phyloP scores from a whole-genome alignment of 352 stramenopile species.

The Phytopythium ostracodes region DNA sequence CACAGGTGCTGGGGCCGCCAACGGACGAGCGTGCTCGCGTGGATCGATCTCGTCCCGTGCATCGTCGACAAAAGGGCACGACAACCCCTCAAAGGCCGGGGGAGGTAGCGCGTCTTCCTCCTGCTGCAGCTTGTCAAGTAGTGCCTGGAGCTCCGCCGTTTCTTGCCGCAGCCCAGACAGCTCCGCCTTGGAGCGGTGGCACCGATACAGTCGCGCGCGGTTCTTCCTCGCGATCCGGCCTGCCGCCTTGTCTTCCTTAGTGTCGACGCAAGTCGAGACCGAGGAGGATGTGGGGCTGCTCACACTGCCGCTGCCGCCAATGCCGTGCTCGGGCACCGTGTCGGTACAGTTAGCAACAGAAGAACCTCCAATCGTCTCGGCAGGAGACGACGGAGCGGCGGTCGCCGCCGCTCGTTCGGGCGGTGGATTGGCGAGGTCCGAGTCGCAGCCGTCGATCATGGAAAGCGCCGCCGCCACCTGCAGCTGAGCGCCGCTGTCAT shows the following conservation, averaged over 20 bases:
- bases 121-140: neutral
- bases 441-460: slow-evolving; percentile 3
- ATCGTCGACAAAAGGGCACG: slow-evolving; percentile 1
- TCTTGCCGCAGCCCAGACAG: neutral
- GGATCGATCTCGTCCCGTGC: neutral
- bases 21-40: neutral
- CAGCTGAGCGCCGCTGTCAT: neutral
- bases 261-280: no score
- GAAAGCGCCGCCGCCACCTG: neutral
- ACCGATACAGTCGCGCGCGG: neutral
- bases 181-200: slow-evolving; percentile 1
- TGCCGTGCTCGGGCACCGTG: neutral
- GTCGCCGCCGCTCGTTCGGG: no score
- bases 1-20: neutral
- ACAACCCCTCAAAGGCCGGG: neutral
- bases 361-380: neutral
- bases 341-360: neutral
- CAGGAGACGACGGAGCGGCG: neutral
- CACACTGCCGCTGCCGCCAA: neutral
- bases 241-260: neutral
- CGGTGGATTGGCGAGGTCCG: no score
- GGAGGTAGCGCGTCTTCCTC: neutral
- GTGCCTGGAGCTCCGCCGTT: neutral
- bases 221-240: slow-evolving; percentile 3
- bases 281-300: neutral